Base-by-base conservation (phyloP, 2,329 filamentous ascomycete species). In the Beauveria pseudobassiana region DNA sequence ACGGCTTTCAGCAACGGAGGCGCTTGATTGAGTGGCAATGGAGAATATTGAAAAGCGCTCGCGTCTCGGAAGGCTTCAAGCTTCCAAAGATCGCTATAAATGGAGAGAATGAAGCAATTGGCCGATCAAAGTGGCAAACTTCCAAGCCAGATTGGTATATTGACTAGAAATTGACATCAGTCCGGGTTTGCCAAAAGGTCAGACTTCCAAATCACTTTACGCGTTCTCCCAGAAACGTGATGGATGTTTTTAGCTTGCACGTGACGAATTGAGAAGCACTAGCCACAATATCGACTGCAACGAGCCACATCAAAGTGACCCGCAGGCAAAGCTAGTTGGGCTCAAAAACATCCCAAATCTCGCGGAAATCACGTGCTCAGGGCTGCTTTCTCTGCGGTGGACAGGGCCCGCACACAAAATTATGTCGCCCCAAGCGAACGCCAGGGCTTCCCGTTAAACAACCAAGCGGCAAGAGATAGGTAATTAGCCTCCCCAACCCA, bases 381-480 rank as follows among this genome's bases (percentile, higher is more conserved):
- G 72, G 72, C 64, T 60, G 48, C 64, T 26, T 43, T 48, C 63
- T 64, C 61, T 30, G 8, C 22, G n/a, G 58, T 40, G 63, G 64
- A 64, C 46, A 59, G 63, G 66, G 67, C 65, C 69, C 67, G 68
- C 74, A 72, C 74, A 75, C 71, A 75, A 75, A 75, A 74, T 69
- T 70, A 61, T 73, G 69, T 71, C 68, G 65, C n/a, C 28, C 65
- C 63, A 63, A 65, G 61, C 63, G 64, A 68, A 69, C 61, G 63
- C 64, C 66, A 65, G 65, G 67, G 68, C 69, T 73, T 69, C 67
- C 69, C 67, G 70, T 71, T 67, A 72, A 73, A 73, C 74, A 76
- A 61, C 70, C 71, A 75, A 76, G 74, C 73, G 73, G 73, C 71
- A 69, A 68, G 68, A 74, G 70, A 69, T 70, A 76, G 74, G 74